phyloP scores from a whole-genome alignment of 2,329 filamentous ascomycete species.

The Corniculantispora saksenae region DNA sequence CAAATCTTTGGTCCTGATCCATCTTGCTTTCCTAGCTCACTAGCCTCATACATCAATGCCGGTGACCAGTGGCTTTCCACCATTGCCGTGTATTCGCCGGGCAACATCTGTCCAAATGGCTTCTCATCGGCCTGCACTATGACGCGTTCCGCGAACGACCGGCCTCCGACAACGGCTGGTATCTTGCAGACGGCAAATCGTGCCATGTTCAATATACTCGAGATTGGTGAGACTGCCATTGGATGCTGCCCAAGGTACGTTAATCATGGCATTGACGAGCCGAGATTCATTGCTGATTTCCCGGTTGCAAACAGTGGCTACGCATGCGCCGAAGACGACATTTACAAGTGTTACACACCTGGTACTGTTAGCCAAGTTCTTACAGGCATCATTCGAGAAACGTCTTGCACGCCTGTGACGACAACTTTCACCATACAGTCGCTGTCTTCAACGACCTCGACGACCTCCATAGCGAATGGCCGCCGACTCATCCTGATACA shows the following conservation, averaged over 20 bases:
- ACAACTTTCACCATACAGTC: not conserved
- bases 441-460: not conserved
- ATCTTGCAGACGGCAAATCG: not conserved
- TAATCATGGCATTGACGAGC: not conserved
- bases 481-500: not conserved
- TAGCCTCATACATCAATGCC: not conserved
- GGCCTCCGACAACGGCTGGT: not conserved
- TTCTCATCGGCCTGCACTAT: not conserved
- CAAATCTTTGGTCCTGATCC: constrained; percentile 1
- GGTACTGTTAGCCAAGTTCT: not conserved
- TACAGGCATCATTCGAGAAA: not conserved
- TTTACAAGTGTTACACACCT: constrained; percentile 4
- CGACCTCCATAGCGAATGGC: not conserved
- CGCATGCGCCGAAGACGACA: constrained; percentile 3
- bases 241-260: not conserved
- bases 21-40: not conserved
- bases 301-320: not conserved
- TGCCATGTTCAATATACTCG: not conserved
- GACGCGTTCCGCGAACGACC: not conserved
- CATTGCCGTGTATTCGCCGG: not conserved
- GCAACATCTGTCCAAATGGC: not conserved
- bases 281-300: not conserved
- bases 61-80: not conserved
- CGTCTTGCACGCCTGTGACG: not conserved
- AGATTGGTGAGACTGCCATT: not conserved